Base-by-base conservation (phyloP, 116 monocot genomes). In the Posidonia oceanica region DNA sequence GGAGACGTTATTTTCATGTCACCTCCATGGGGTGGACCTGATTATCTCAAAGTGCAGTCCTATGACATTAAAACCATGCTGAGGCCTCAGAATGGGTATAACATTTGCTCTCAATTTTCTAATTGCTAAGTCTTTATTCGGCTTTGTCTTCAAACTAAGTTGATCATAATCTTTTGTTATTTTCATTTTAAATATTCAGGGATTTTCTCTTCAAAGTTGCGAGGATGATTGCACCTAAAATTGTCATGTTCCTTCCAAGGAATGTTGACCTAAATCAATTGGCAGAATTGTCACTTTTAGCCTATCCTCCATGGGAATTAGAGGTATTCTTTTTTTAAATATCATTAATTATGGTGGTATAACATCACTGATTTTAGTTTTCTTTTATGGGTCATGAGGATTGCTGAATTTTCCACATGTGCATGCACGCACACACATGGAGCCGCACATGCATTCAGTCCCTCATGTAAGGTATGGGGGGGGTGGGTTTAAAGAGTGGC, bases 11-110 rank as follows among this genome's bases (percentile, higher is more conserved):
- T 80, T 61, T 98, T 93, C 70, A 39, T 98, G 77, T 92, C 98
- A 58, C 98, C 98, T 73, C 98, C 98, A 59, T 98, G 98, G 93
- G 98, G 98, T 37, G 98, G 98, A 62, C 98, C 98, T 58, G 86
- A 86, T 59, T 98, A 93, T 86, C 63, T 53, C 11, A 98, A 84
- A 84, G 80, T 78, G 51, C 69, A 79, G 70, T 70, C 72, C 23
- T 97, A 87, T 75, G 77, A 98, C 73, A 78, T 93, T 41, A 71
- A 59, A 52, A 80, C 82, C 66, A 94, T 94, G 90, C 93, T 98
- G 52, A 81, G 75, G 70, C 93, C 93, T 82, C 74, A 52, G 69
- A 82, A 87, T 64, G 98, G 93, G 98, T 98, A 48, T 48, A 48
- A 44, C 15, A 2, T 63, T 72, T 20, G 23, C 52, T 18, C 23